Percentiles rank a stretch among this genome's conserved stretches.
phyloP scores from a whole-genome alignment of 2,329 filamentous ascomycete genomes.

The Colletotrichum sp. region DNA sequence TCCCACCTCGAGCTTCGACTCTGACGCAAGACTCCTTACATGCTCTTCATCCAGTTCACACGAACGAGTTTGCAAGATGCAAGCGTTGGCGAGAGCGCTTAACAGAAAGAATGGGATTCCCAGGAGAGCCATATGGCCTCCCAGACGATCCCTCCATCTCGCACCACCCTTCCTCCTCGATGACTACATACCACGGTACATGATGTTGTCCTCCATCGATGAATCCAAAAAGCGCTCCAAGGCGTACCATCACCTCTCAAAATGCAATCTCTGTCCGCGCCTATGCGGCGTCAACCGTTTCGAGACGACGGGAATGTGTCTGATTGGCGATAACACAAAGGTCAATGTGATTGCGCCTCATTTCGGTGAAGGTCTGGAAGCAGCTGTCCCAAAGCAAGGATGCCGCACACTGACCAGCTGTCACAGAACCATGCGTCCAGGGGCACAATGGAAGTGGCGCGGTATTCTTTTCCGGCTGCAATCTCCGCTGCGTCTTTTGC shows the following conservation, averaged over 20 bases:
- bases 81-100: not conserved
- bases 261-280: constrained; percentile 84
- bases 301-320: constrained; percentile 77
- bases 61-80: not conserved
- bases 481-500: constrained; percentile 77
- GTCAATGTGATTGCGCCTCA: constrained; percentile 87
- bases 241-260: constrained; percentile 76
- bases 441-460: constrained; percentile 81
- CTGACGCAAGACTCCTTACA: not conserved
- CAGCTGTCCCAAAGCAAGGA: not conserved
- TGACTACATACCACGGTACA: constrained; percentile 76
- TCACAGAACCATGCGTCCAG: constrained; percentile 78
- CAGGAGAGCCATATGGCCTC: not conserved
- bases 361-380: constrained; percentile 71
- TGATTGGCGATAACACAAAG: constrained; percentile 78
- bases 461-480: constrained; percentile 82
- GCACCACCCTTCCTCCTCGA: constrained; percentile 74
- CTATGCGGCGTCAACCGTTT: constrained; percentile 82
- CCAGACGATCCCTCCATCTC: constrained; percentile 49
- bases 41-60: not conserved
- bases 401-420: constrained; percentile 3
- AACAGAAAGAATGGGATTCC: not conserved
- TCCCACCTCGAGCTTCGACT: not conserved
- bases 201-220: constrained; percentile 70
- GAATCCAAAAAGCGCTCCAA: constrained; percentile 74